These are phyloP conservation scores for Saitozyma sp. DNA, from an alignment of 768 basidiomycete species.

Conservation along the genomic window DNA sequence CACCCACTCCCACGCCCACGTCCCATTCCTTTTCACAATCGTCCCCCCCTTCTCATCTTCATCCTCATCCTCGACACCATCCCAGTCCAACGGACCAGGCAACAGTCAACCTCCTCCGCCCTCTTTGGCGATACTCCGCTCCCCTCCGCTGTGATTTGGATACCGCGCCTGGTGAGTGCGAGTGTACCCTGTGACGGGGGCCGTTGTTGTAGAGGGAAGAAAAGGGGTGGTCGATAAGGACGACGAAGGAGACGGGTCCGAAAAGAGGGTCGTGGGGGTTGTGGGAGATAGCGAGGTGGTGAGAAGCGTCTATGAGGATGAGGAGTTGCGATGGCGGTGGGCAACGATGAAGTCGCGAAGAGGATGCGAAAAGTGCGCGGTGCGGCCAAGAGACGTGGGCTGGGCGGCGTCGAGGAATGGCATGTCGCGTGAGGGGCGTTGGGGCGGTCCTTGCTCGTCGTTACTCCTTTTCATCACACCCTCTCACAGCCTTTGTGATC, in stretches of 20 bases:
- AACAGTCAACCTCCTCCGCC: not conserved
- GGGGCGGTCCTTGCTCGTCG: no score
- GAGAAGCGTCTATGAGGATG: not conserved
- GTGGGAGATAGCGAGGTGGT: slow-evolving; percentile 6
- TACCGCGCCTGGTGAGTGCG: slow-evolving; percentile 47
- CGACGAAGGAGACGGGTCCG: no score
- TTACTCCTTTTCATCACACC: no score
- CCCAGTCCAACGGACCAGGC: not conserved
- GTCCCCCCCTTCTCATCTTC: not conserved
- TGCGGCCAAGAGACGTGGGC: not conserved
- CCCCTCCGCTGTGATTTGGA: slow-evolving; percentile 41
- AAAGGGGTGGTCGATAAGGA: slow-evolving; percentile 3
- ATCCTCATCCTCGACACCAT: not conserved
- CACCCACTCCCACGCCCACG: not conserved
- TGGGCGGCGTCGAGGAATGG: not conserved
- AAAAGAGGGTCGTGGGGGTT: slow-evolving; percentile 1
- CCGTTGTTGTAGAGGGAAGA: not conserved
- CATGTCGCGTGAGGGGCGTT: not conserved
- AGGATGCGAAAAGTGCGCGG: no score
- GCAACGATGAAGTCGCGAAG: no score
- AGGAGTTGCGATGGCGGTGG: not conserved
- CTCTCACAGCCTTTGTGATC: no score
- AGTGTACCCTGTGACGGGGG: not conserved
- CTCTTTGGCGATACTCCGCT: not conserved
- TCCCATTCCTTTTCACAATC: not conserved